These are phyloP conservation scores for Termitomyces sp. DNA, from an alignment of 768 basidiomycete species.

Conservation along the genomic window DNA sequence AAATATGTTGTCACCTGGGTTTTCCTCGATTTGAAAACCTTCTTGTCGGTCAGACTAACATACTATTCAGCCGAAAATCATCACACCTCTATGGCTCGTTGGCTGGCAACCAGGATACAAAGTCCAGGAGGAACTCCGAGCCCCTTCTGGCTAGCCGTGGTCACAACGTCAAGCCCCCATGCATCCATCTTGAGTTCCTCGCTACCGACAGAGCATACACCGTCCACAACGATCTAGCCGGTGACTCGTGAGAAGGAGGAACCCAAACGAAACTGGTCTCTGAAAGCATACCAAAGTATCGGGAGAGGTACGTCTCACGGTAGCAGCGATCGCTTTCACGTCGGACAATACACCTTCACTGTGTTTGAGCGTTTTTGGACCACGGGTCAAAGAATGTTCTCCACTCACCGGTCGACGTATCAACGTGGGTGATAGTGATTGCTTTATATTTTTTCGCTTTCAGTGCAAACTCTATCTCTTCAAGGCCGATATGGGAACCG, in stretches of 20 bases:
- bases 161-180: slow-evolving; percentile 82
- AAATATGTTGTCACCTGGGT: slow-evolving; percentile 68
- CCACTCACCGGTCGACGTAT: slow-evolving; percentile 67
- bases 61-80: neutral
- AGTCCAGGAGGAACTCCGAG: slow-evolving; percentile 85
- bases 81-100: slow-evolving; percentile 58
- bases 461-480: slow-evolving; percentile 58
- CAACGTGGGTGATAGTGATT: slow-evolving; percentile 86
- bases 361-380: neutral
- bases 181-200: slow-evolving; percentile 87
- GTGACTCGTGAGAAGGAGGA: slow-evolving; percentile 3
- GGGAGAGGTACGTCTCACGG: slow-evolving; percentile 69
- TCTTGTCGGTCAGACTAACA: neutral
- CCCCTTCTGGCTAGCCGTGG: slow-evolving; percentile 82
- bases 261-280: neutral
- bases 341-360: slow-evolving; percentile 68
- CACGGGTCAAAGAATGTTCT: neutral
- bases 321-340: slow-evolving; percentile 60
- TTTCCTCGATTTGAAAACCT: slow-evolving; percentile 55
- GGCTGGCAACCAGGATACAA: slow-evolving; percentile 71
- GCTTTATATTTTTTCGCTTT: slow-evolving; percentile 70
- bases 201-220: slow-evolving; percentile 88
- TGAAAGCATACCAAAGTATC: slow-evolving; percentile 56
- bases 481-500: slow-evolving; percentile 53
- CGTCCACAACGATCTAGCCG: slow-evolving; percentile 66